Percentiles rank a stretch among this genome's conserved stretches.
Evolutionary conservation across 192 early-diverging fungal genomes (phyloP).

Genomic region (Diversispora eburnea): DNA sequence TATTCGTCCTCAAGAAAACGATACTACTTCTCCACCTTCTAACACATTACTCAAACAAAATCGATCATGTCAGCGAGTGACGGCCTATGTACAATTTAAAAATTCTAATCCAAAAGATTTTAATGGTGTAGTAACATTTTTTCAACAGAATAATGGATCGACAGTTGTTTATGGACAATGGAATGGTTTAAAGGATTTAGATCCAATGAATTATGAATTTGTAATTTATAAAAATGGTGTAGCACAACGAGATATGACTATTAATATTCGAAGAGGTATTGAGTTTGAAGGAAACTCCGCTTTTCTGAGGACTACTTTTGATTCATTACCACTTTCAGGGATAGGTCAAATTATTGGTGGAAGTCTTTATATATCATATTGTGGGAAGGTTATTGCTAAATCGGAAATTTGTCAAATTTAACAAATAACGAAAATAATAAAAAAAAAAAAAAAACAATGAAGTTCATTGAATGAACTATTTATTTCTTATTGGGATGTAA

Average conservation of each 20-base stretch:
- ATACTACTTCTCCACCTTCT: not conserved
- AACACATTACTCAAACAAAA: not conserved
- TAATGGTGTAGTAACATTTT: not conserved
- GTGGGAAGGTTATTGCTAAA: conserved; percentile 3
- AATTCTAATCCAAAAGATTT: not conserved
- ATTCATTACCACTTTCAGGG: not conserved
- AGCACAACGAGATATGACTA: not conserved
- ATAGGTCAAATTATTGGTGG: conserved; percentile 6
- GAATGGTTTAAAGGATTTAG: not conserved
- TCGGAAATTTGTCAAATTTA: conserved; percentile 1
- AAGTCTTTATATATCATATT: not conserved
- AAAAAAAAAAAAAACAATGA: no score
- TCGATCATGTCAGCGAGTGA: not conserved
- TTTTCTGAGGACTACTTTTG: conserved; percentile 1
- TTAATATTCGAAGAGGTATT: conserved; percentile 5
- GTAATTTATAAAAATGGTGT: conserved; percentile 16
- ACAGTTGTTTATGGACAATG: conserved; percentile 11
- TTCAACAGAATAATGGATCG: not conserved
- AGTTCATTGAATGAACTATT: no score
- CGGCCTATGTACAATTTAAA: not conserved
- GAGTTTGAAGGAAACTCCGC: not conserved
- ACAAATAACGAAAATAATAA: no score
- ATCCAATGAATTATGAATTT: conserved; percentile 19
- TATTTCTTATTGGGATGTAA: no score
- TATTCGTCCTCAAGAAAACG: not conserved